A percentile compares a stretch with the other conserved stretches of the same genome.
Evolutionary conservation across 257 asterid genomes (phyloP).

Genomic region (Petunia axillaris): DNA sequence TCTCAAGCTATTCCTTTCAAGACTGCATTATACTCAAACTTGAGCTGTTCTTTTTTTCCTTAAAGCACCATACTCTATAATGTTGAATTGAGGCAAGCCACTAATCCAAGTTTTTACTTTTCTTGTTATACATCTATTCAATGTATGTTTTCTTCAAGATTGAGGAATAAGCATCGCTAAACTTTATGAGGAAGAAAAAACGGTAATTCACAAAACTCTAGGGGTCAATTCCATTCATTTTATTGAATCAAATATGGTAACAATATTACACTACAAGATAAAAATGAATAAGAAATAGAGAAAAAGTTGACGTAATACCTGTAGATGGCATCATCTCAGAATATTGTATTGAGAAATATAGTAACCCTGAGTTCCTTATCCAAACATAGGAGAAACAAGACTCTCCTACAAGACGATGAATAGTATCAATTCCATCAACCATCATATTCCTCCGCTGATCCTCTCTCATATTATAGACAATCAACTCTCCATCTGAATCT

Average conservation of each 20-base stretch:
- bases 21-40: neutral
- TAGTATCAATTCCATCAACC: neutral
- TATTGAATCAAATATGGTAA: too few species aligned
- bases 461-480: neutral
- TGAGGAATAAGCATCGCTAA: neutral
- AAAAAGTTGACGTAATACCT: neutral
- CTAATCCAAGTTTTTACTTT: neutral
- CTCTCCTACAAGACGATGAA: neutral
- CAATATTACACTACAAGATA: too few species aligned
- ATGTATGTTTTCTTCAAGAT: neutral
- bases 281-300: neutral
- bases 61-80: neutral
- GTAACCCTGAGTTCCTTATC: neutral
- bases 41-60: neutral
- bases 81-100: neutral
- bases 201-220: too few species aligned
- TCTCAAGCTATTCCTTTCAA: neutral
- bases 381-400: slow-evolving; percentile 6
- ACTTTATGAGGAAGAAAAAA: neutral
- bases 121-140: neutral
- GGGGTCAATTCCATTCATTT: too few species aligned
- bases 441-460: neutral
- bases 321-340: neutral
- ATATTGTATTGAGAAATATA: neutral
- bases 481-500: neutral